A percentile compares a stretch with the other conserved stretches of the same genome.
These are phyloP conservation scores for Lentinus brumalis DNA, from an alignment of 768 basidiomycete species.

Conservation along the genomic window DNA sequence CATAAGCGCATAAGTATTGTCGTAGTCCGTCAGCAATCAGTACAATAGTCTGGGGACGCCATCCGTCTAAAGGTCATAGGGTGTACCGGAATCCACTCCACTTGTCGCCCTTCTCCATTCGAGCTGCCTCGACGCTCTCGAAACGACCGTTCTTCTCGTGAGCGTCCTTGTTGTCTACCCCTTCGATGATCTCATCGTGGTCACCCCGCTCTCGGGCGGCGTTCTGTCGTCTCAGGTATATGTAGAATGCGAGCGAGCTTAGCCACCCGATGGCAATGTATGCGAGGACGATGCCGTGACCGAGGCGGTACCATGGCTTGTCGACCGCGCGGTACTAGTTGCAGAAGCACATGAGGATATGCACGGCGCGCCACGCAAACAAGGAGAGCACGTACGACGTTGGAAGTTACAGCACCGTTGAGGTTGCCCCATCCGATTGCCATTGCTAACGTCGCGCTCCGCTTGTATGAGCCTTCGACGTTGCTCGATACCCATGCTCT, in stretches of 20 bases:
- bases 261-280: conserved; percentile 70
- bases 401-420: conserved; percentile 68
- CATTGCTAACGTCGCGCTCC: conserved; percentile 68
- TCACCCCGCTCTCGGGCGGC: conserved; percentile 63
- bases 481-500: conserved; percentile 76
- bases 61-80: conserved; percentile 33
- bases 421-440: conserved; percentile 71
- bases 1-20: neutral
- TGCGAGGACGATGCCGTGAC: conserved; percentile 68
- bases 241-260: conserved; percentile 49
- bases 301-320: conserved; percentile 67
- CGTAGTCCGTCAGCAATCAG: too few species aligned
- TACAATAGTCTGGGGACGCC: too few species aligned
- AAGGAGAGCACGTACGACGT: conserved; percentile 50
- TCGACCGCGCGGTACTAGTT: conserved; percentile 64
- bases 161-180: conserved; percentile 45
- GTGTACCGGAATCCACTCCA: conserved; percentile 82
- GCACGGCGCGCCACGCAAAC: neutral
- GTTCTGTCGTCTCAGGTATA: conserved; percentile 60
- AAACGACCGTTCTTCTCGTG: conserved; percentile 55
- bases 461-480: conserved; percentile 74
- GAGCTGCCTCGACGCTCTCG: conserved; percentile 56
- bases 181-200: conserved; percentile 65
- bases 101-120: conserved; percentile 62
- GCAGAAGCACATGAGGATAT: neutral